Evolutionary conservation across 768 basidiomycete genomes (phyloP), one percentile per base, ranked within the genome.

Genomic region (Tephrocybe sp.): DNA sequence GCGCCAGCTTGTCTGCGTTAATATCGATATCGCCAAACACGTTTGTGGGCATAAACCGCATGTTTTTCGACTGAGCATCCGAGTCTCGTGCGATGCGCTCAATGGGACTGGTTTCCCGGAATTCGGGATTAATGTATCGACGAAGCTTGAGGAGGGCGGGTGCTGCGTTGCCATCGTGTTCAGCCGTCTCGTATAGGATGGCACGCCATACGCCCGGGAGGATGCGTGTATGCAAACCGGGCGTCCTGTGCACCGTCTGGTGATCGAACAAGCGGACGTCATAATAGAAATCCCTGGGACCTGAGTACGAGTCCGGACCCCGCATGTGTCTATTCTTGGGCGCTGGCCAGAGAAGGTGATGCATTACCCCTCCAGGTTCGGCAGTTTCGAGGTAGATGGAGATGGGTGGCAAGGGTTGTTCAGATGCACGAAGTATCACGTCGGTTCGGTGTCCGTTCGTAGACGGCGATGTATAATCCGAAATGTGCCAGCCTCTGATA

Each of bases 201-300:
- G 75, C 70, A 33, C 75, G 75, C 51, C 65, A 68, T 2, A 69
- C 65, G 1, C 79, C 79, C 0, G 77, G 70, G 10, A 79, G 61
- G 22, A 77, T 67, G 31, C 69, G 62, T 34, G 62, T 57, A 34
- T 60, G 45, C 45, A 59, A 50, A 3, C 66, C 65, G 23, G 9
- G 16, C 4, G 17, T 7, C 7, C 9, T 9, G 38, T 31, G 16
- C 14, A 20, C 17, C 11, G 30, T 65, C 40, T 48, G 59, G 56
- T 44, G 66, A 41, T 46, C 68, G 64, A 12, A 49, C 47, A 23
- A 65, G 61, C 49, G 66, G 65, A 10, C 56, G 59, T 3, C 4
- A 3, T 39, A 6, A 20, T 56, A 62, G 42, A 63, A 57, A 46
- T 60, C 62, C 2, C 62, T 54, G 13, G 64, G 54, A 33, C n/a